Percentiles rank a stretch among this genome's conserved stretches.
Evolutionary conservation across 163 green algal species (phyloP).

Genomic region (Scenedesmus sp.): DNA sequence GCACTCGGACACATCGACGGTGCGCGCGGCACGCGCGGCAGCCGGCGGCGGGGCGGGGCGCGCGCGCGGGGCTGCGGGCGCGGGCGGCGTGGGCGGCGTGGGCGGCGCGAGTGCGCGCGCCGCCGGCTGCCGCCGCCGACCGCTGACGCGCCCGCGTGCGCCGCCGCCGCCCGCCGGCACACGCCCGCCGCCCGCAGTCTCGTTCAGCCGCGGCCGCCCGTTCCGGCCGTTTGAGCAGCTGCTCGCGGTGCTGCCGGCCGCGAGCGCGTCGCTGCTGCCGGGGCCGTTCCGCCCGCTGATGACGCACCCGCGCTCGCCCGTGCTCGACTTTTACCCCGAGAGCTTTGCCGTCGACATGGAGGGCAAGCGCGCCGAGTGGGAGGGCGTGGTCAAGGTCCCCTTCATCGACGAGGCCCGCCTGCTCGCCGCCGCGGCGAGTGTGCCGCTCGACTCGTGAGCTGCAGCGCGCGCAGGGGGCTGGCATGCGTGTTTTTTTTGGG

Average conservation of each 20-base stretch:
- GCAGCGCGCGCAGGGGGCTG: too few species aligned
- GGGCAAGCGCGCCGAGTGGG: constrained; percentile 95
- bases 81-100: too few species aligned
- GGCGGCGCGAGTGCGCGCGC: too few species aligned
- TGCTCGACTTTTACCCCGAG: constrained; percentile 93
- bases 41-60: too few species aligned
- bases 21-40: too few species aligned
- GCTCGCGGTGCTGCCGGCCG: constrained; percentile 90
- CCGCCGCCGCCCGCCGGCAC: too few species aligned
- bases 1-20: constrained; percentile 54
- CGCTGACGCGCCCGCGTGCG: too few species aligned
- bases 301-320: constrained; percentile 71
- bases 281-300: constrained; percentile 78
- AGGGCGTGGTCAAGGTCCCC: constrained; percentile 72
- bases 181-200: constrained; percentile 44
- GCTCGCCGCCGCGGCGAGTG: constrained; percentile 55
- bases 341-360: constrained; percentile 94
- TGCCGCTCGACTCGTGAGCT: constrained; percentile 45
- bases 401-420: constrained; percentile 68
- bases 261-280: constrained; percentile 82
- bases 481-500: too few species aligned
- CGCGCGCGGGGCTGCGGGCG: too few species aligned
- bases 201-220: constrained; percentile 71
- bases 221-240: constrained; percentile 97
- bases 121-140: too few species aligned